Base-by-base conservation (phyloP, 768 basidiomycete genomes). In the Chalciporus piperatus region DNA sequence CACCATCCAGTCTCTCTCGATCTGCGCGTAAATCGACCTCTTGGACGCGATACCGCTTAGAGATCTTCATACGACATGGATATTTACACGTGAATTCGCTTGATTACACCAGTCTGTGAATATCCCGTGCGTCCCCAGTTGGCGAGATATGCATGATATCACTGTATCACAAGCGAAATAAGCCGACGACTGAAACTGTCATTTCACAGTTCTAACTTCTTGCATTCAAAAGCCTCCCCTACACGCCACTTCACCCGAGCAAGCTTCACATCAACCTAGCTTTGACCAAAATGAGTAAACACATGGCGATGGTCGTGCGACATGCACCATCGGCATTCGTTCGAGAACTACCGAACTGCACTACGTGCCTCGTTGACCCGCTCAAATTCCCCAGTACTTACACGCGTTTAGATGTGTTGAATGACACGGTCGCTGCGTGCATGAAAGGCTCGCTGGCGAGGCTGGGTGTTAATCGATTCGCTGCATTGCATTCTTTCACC, bases 401-500 rank as follows among this genome's bases (percentile, higher is more conserved):
- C 82, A 82, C 14, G 80, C 74, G 50, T 85, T 81, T 71, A 39
- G 82, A 82, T 14, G 80, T 20, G 81, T 73, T 2, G 8, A 80
- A 73, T n/a, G 76, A 72, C 44, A 69, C 66, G 60, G 85, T 84
- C 8, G 80, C 81, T 3, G 79, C 77, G 58, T 83, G 79, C 44
- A 75, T 68, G 57, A 84, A 80, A 80, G 22, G 69, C 64, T 89
- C 85, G 49, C 83, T 86, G 58, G 92, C 81, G 47, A 87, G 81
- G 59, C 81, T 86, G 45, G 85, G 79, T 8, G 82, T 83, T 66
- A 91, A 92, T 61, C 86, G 75, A 54, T 81, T 83, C 14, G 80
- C 85, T 0, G 72, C 44, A 78, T 66, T 55, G 89, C 85, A 55
- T 90, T 90, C 52, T 76, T 74, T 44, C 80, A 74, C 16, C 83